phyloP scores from a whole-genome alignment of 2,329 filamentous ascomycete genomes.

The Cryphonectria nitschkei region DNA sequence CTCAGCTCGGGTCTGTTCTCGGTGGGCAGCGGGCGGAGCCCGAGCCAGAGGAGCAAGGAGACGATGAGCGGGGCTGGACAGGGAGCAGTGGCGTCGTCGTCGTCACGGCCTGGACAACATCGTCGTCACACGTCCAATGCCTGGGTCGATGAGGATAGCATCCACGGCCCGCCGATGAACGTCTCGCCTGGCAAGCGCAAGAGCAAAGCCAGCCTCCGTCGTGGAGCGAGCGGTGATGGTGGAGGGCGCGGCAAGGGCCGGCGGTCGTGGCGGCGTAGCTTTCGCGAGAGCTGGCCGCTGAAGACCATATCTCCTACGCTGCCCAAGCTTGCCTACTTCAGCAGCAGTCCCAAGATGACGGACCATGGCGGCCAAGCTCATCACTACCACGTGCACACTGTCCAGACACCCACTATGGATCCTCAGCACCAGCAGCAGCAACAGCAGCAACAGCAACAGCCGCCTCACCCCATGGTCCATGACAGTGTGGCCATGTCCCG shows the following conservation, averaged over 20 bases:
- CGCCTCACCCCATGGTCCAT: neutral
- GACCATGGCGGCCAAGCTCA: neutral
- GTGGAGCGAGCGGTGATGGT: slow-evolving; percentile 31
- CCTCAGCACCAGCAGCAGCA: slow-evolving; percentile 13
- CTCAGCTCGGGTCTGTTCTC: slow-evolving; percentile 19
- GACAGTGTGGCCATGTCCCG: slow-evolving; percentile 9
- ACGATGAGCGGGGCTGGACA: slow-evolving; percentile 4
- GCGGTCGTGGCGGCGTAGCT: slow-evolving; percentile 25
- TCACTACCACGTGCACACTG: neutral
- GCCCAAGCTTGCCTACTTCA: slow-evolving; percentile 35
- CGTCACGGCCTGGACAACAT: slow-evolving; percentile 30
- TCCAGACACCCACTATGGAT: neutral
- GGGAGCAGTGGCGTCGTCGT: neutral
- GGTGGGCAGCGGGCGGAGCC: neutral
- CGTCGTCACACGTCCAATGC: slow-evolving; percentile 37
- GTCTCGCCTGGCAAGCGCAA: slow-evolving; percentile 27
- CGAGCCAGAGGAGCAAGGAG: neutral
- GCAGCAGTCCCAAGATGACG: neutral
- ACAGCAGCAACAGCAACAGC: slow-evolving; percentile 7
- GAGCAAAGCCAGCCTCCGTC: slow-evolving; percentile 34
- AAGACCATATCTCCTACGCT: slow-evolving; percentile 41
- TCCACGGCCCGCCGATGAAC: slow-evolving; percentile 51
- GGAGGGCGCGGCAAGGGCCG: slow-evolving; percentile 9
- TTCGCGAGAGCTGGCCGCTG: slow-evolving; percentile 37
- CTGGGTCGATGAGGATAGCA: slow-evolving; percentile 56